phyloP scores from a whole-genome alignment of 1,284 basidiomycete genomes.

The Tilletia indica region DNA sequence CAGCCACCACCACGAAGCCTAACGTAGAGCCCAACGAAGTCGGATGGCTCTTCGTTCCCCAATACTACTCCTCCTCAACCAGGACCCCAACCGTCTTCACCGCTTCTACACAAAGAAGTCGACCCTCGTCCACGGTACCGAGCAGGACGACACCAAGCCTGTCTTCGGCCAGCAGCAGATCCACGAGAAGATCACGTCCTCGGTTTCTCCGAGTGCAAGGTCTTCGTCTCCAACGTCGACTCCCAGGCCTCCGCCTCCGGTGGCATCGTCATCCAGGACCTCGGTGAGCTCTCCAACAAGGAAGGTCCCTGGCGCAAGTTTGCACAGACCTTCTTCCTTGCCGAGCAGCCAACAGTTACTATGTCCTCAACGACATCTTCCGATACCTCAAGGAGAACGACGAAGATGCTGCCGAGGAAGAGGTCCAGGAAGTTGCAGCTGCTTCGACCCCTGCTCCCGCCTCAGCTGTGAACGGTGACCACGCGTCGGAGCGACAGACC shows the following conservation, averaged over 20 bases:
- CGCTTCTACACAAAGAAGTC: slow-evolving; percentile 99
- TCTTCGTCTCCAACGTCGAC: slow-evolving; percentile 71
- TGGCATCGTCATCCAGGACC: slow-evolving; percentile 98
- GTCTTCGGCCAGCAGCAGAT: slow-evolving; percentile 90
- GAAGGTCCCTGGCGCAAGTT: slow-evolving; percentile 91
- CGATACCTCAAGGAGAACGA: slow-evolving; percentile 94
- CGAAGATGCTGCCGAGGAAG: slow-evolving; percentile 70
- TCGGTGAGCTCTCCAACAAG: slow-evolving; percentile 90
- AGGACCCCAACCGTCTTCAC: slow-evolving; percentile 90
- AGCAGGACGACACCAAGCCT: slow-evolving; percentile 67
- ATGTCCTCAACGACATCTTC: slow-evolving; percentile 99
- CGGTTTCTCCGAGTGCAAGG: slow-evolving; percentile 93
- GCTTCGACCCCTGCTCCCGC: slow-evolving; percentile 3
- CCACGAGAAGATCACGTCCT: slow-evolving; percentile 92
- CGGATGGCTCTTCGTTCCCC: slow-evolving; percentile 56
- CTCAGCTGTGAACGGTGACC: slow-evolving; percentile 33
- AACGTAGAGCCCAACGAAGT: slow-evolving; percentile 35
- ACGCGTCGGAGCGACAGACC: slow-evolving; percentile 34
- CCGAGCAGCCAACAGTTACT: slow-evolving; percentile 98
- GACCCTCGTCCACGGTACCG: slow-evolving; percentile 83
- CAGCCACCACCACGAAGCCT: not conserved
- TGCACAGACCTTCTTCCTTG: slow-evolving; percentile 98
- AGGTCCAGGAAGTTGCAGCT: slow-evolving; percentile 22
- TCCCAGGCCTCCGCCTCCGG: slow-evolving; percentile 76
- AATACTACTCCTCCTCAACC: slow-evolving; percentile 85